Base-by-base conservation (phyloP, 805 yeast species). In the Tetrapisispora pingtungensis region DNA sequence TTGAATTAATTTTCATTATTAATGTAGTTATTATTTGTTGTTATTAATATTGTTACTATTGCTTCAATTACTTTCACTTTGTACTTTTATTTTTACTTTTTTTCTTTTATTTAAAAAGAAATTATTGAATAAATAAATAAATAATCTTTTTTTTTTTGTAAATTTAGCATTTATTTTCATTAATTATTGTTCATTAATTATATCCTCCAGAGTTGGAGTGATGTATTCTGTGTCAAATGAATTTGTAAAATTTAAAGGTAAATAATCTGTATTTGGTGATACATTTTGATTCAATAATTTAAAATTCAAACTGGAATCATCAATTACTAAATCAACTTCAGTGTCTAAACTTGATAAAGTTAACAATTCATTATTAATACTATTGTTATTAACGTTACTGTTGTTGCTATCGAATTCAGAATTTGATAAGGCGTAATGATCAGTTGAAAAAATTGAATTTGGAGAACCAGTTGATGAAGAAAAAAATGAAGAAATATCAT, bases 181-280 rank as follows among this genome's bases (percentile, higher is more conserved):
- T 15, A 7, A 14, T 36, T 57, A 60, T 44, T 57, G 62, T 31
- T 61, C 65, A 18, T 58, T 64, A 57, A 61, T 59, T 32, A 61
- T 43, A 36, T 60, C 66, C 44, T 60, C 66, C 30, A 61, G 48
- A 10, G 63, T 52, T 26, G 65, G 65, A 5, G 66, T 58, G 37
- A 59, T 45, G 42, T 55, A 57, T 36, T 48, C 35, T 5, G 44
- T 30, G 19, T 42, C 44, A 17, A 42, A 42, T 10, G 28, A 6
- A 15, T 18, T 27, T 27, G 34, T 10, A 10, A 42, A 35, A 36
- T 26, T 36, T 8, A 36, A 24, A n/a, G 39, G 39, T 36, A 36
- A 24, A 17, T 20, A 36, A 36, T 36, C 39, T 24, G 31, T 8
- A 20, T 28, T 26, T n/a, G 39, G 19, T 2, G 39, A 36, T 5